phyloP scores from a whole-genome alignment of 331 rosid genomes.

The Rhamnella rubrinervis region DNA sequence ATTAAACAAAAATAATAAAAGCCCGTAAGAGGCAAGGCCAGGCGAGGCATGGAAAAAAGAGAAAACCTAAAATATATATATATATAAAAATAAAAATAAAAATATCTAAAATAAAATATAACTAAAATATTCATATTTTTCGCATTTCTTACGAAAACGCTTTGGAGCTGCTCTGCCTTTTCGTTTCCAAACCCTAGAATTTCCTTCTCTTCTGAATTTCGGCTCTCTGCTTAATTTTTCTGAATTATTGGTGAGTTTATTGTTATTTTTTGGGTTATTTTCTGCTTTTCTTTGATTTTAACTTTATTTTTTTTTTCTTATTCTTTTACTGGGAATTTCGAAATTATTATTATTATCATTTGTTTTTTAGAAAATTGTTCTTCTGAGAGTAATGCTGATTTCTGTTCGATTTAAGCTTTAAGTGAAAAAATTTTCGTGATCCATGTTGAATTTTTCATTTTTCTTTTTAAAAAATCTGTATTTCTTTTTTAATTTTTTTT shows the following conservation, averaged over 20 bases:
- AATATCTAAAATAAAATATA: constrained; percentile 19
- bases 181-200: constrained; percentile 40
- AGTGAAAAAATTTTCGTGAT: not conserved
- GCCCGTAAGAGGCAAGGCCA: not conserved
- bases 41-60: constrained; percentile 11
- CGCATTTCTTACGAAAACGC: constrained; percentile 33
- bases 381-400: constrained; percentile 15
- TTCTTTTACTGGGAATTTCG: constrained; percentile 23
- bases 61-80: constrained; percentile 17
- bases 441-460: constrained; percentile 13
- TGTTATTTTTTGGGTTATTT: constrained; percentile 22
- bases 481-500: not conserved
- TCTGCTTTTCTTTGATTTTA: constrained; percentile 23
- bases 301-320: not conserved
- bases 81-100: not conserved
- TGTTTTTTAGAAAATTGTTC: constrained; percentile 16
- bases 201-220: constrained; percentile 23
- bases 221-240: constrained; percentile 33
- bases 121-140: constrained; percentile 26
- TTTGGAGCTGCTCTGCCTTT: constrained; percentile 29
- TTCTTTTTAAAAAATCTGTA: not conserved
- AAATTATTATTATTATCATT: not conserved
- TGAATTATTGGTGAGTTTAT: constrained; percentile 40
- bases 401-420: constrained; percentile 10
- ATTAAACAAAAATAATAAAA: not conserved